Conservation (phyloP, 257 asterid species). For the Rubia yunnanensis region DNA sequence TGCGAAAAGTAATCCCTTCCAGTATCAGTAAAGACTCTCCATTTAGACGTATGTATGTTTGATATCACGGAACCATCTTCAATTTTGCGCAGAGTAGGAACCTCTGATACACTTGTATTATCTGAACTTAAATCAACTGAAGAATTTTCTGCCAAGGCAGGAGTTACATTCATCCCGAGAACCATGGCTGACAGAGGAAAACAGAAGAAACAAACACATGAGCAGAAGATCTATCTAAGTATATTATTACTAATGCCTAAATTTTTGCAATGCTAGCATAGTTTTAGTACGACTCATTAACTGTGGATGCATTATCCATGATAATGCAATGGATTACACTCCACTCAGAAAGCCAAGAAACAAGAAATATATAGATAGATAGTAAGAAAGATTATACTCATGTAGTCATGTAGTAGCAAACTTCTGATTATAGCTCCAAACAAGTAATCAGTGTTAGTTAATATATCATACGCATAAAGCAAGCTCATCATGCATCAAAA, state of each 20-base stretch:
- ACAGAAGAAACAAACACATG: not conserved
- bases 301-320: not conserved
- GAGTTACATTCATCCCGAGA: conserved; percentile 43
- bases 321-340: not conserved
- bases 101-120: conserved; percentile 25
- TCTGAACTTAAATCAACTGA: conserved; percentile 34
- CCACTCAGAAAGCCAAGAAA: not conserved
- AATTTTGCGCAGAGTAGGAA: conserved; percentile 38
- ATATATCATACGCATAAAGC: not conserved
- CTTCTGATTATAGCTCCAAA: not conserved
- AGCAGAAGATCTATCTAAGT: not conserved
- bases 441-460: not conserved
- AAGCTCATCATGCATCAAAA: not conserved
- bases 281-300: not conserved
- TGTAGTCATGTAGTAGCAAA: not conserved
- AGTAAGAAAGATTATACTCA: not conserved
- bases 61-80: conserved; percentile 78
- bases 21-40: conserved; percentile 89
- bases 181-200: conserved; percentile 40
- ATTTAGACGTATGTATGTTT: conserved; percentile 86
- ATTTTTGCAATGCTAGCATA: not conserved
- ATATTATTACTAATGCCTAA: not conserved
- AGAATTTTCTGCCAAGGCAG: conserved; percentile 62
- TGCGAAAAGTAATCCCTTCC: conserved; percentile 71
- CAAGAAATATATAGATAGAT: not conserved